Conservation (phyloP, 2,329 filamentous ascomycete genomes). For the Sarocladiaceae sp. region DNA sequence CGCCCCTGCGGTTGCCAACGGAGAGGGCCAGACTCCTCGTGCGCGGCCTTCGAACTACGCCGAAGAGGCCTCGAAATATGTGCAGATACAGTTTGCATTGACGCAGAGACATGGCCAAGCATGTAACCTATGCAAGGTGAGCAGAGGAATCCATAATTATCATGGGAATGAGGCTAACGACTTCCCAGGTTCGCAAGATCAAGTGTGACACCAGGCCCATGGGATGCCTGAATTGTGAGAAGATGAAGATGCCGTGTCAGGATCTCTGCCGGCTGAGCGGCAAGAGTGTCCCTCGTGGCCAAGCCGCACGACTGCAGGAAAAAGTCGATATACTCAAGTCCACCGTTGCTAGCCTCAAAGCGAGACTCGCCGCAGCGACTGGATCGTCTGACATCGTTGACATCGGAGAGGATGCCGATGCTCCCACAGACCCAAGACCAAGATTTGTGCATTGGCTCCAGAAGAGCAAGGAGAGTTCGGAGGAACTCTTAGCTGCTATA, state of each 20-base stretch:
- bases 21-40: neutral
- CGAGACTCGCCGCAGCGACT: no score
- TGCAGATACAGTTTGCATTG: neutral
- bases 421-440: no score
- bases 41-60: neutral
- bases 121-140: conserved; percentile 15
- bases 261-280: neutral
- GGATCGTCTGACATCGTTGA: no score
- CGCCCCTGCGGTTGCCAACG: no score
- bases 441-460: no score
- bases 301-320: neutral
- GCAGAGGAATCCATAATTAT: neutral
- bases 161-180: neutral
- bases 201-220: neutral
- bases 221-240: neutral
- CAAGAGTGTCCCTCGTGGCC: neutral
- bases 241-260: neutral
- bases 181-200: neutral
- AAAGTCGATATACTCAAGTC: neutral
- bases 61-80: conserved; percentile 2
- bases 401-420: no score
- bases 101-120: conserved; percentile 12
- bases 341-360: no score
- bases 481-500: no score
- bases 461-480: no score